phyloP scores from a whole-genome alignment of 257 asterid species.

The Verbascum thapsus region DNA sequence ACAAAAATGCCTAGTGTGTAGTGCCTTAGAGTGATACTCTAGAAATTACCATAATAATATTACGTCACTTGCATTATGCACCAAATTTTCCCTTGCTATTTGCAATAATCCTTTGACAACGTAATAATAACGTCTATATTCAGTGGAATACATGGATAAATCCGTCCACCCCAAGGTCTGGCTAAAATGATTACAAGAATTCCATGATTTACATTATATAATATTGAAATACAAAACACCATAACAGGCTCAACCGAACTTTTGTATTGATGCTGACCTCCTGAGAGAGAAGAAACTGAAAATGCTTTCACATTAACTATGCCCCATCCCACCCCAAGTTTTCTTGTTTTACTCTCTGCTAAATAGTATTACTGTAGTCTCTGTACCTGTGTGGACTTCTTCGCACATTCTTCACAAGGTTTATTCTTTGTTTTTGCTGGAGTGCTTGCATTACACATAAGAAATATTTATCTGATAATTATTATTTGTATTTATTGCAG shows the following conservation, averaged over 20 bases:
- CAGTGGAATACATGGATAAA: not conserved
- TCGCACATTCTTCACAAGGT: slow-evolving; percentile 19
- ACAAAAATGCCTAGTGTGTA: not conserved
- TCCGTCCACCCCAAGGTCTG: not conserved
- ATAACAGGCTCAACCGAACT: not conserved
- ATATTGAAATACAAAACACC: not conserved
- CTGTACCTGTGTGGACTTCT: slow-evolving; percentile 7
- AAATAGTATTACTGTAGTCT: slow-evolving; percentile 5
- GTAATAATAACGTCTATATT: not conserved
- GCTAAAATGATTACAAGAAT: slow-evolving; percentile 9
- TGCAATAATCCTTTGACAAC: slow-evolving; percentile 8
- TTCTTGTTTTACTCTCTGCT: slow-evolving; percentile 12
- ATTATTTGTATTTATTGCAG: slow-evolving; percentile 48
- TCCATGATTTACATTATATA: not conserved
- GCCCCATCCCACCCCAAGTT: not conserved
- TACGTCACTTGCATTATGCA: not conserved
- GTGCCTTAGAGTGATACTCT: not conserved
- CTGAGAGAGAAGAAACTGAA: slow-evolving; percentile 12
- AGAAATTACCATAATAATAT: not conserved
- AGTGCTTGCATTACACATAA: slow-evolving; percentile 15
- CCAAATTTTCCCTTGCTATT: not conserved
- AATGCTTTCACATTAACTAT: not conserved
- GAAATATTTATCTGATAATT: not conserved
- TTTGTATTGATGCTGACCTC: not conserved
- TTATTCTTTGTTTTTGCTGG: slow-evolving; percentile 15